Conservation (phyloP, 768 basidiomycete genomes). For the Mycena alexandri region DNA sequence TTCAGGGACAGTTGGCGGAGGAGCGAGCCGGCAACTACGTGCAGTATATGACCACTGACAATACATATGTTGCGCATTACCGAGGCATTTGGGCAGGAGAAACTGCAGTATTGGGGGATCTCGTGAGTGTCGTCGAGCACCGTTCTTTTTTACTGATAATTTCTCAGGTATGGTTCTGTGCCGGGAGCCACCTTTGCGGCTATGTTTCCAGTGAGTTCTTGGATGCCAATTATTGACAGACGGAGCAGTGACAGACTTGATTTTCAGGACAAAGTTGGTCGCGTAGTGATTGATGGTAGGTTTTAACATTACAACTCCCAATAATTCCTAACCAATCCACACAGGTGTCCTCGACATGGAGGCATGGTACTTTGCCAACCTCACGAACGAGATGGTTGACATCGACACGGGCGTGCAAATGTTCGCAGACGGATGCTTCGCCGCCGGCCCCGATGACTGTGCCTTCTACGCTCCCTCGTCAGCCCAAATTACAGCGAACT, state of each 20-base stretch:
- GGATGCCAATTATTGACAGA: neutral
- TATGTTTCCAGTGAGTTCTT: neutral
- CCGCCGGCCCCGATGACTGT: slow-evolving; percentile 18
- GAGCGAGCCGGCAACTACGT: slow-evolving; percentile 43
- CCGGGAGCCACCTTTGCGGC: slow-evolving; percentile 6
- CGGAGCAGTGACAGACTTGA: neutral
- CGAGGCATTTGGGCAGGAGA: slow-evolving; percentile 47
- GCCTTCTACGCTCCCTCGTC: slow-evolving; percentile 23
- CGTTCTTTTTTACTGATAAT: no score
- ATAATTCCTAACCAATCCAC: neutral
- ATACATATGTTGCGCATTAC: slow-evolving; percentile 54
- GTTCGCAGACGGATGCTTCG: slow-evolving; percentile 24
- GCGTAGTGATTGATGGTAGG: slow-evolving; percentile 3
- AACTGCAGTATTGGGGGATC: slow-evolving; percentile 48
- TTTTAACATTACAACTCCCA: no score
- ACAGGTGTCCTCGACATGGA: slow-evolving; percentile 19
- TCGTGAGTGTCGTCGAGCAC: slow-evolving; percentile 1
- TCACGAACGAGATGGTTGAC: neutral
- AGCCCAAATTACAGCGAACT: neutral
- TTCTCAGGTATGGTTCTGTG: slow-evolving; percentile 3
- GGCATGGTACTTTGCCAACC: slow-evolving; percentile 3
- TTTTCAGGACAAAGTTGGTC: slow-evolving; percentile 6
- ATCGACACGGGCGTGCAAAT: slow-evolving; percentile 15
- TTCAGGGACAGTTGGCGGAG: slow-evolving; percentile 48
- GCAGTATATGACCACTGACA: slow-evolving; percentile 51